Conservation (phyloP, 1,284 basidiomycete species). For the Apiotrichum veenhuisii region DNA sequence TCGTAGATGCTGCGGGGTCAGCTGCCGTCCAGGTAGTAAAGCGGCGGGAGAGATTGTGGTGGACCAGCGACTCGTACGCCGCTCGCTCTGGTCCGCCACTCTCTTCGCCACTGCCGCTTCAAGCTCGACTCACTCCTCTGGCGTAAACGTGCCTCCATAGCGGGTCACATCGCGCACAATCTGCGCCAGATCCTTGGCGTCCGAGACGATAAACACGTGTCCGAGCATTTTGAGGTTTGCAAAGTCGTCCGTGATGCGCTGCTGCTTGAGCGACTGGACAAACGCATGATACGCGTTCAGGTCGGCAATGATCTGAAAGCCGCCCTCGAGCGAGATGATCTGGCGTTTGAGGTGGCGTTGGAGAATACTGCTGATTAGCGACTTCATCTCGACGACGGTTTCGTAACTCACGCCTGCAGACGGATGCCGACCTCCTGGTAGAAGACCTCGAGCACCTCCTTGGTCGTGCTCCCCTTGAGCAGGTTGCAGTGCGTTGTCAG, state of each 20-base stretch:
- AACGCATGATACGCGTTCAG: conserved; percentile 89
- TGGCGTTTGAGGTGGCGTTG: conserved; percentile 96
- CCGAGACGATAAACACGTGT: conserved; percentile 78
- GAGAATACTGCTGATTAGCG: conserved; percentile 61
- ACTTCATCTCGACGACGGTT: neutral
- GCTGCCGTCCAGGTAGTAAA: too few relatives aligned
- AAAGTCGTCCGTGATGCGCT: conserved; percentile 73
- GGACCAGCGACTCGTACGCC: too few relatives aligned
- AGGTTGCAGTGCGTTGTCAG: conserved; percentile 85
- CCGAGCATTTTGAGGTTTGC: conserved; percentile 93
- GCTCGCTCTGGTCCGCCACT: too few relatives aligned
- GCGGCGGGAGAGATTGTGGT: too few relatives aligned
- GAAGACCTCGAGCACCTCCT: conserved; percentile 94
- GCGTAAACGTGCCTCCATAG: conserved; percentile 86
- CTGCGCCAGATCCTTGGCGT: conserved; percentile 88
- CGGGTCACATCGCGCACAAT: conserved; percentile 90
- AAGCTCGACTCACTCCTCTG: conserved; percentile 64
- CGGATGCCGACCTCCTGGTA: conserved; percentile 95
- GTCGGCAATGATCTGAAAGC: conserved; percentile 94
- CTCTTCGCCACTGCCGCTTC: neutral
- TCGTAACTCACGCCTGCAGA: conserved; percentile 67
- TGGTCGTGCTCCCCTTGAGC: conserved; percentile 86
- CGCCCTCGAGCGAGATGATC: conserved; percentile 88
- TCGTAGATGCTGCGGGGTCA: conserved; percentile 68
- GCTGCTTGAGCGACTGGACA: conserved; percentile 69